Conservation (phyloP, 768 basidiomycete genomes). For the Strobilomyces dryophilus region DNA sequence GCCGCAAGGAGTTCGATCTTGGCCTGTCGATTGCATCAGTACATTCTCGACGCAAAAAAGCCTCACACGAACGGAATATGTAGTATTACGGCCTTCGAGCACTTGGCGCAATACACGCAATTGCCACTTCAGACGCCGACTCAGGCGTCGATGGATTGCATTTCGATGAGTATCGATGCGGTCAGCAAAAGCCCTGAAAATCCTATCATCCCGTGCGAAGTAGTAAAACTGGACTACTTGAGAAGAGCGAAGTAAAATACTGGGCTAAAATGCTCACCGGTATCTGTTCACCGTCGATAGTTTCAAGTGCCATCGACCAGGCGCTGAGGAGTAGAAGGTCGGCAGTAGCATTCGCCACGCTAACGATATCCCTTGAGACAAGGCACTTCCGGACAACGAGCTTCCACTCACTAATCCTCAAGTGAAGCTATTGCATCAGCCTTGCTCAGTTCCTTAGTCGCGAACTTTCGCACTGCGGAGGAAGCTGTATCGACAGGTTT, state of each 20-base stretch:
- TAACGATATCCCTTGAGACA: slow-evolving; percentile 24
- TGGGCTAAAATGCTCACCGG: slow-evolving; percentile 49
- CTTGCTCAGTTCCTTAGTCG: slow-evolving; percentile 80
- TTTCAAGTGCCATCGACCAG: slow-evolving; percentile 65
- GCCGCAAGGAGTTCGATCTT: slow-evolving; percentile 60
- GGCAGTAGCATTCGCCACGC: slow-evolving; percentile 84
- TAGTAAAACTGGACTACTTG: slow-evolving; percentile 56
- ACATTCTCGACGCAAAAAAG: neutral
- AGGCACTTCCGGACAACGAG: neutral
- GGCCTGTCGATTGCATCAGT: slow-evolving; percentile 34
- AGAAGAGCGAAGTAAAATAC: neutral
- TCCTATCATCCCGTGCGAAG: slow-evolving; percentile 90
- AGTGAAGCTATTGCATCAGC: slow-evolving; percentile 74
- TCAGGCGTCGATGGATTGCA: slow-evolving; percentile 45
- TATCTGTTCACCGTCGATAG: slow-evolving; percentile 59
- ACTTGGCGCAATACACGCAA: slow-evolving; percentile 56
- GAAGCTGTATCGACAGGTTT: slow-evolving; percentile 76
- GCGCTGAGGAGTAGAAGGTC: slow-evolving; percentile 81
- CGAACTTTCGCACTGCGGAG: slow-evolving; percentile 76
- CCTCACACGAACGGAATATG: slow-evolving; percentile 52
- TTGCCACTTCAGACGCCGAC: slow-evolving; percentile 66
- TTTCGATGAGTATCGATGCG: slow-evolving; percentile 36
- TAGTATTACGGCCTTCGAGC: slow-evolving; percentile 62
- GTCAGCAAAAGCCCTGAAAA: slow-evolving; percentile 64
- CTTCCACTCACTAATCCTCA: slow-evolving; percentile 79